Evolutionary conservation across 495 filamentous ascomycete species (phyloP), one percentile per base, ranked within the genome.

Genomic region (Penicillium waksmanii): DNA sequence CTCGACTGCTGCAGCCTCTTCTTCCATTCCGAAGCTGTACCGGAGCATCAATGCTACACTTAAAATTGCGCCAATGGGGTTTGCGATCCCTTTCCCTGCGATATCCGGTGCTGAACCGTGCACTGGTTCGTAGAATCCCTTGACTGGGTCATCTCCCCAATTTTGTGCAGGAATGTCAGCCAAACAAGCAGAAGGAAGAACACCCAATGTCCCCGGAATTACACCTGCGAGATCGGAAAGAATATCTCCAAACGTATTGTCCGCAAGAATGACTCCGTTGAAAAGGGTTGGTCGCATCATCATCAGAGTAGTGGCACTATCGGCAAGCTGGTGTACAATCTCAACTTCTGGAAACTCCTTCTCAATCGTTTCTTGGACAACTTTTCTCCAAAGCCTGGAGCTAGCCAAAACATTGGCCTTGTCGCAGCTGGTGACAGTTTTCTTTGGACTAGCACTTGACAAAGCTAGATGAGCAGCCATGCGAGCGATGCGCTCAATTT

Each of bases 341-440:
- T 93, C 84, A 64, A 95, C 84, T 33, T 84, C 76, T 43, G 92
- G 90, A 80, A 86, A 95, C 62, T 94, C 89, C 81, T 92, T 89
- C 66, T 87, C 74, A 63, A 96, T 64, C 0, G 64, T 75, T 10
- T 88, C 77, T 15, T 82, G 73, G 51, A 88, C 91, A 34, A 83
- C 86, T 64, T 76, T 84, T 58, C 93, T 78, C 85, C 95, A 95
- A 38, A 96, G 85, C 70, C 91, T 91, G 71, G 79, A 84, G 90
- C 94, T 94, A 82, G 95, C 95, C 91, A 96, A 94, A 79, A 95
- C 94, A 64, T 91, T 96, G 66, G 91, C 91, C 82, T 95, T 95
- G 82, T 95, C 91, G 19, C 92, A 90, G 33, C 84, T 90, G 57
- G 89, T 87, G 50, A 95, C 88, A 42, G 93, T 86, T 49, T 87